Base-by-base conservation (phyloP, 1,284 basidiomycete species). In the Malassezia brasiliensis region DNA sequence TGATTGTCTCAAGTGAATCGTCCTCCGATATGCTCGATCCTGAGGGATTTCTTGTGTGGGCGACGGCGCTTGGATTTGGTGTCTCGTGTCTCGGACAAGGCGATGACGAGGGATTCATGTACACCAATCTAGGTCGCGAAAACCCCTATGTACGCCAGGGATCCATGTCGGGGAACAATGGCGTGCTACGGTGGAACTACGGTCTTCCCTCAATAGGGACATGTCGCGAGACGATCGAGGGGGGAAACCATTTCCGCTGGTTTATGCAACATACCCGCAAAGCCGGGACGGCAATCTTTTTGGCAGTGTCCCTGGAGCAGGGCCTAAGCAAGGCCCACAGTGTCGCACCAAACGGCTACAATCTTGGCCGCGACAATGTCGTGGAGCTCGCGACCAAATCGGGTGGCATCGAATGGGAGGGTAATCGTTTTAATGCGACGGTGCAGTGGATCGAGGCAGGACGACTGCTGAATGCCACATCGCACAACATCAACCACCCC, bases 211-310 rank as follows among this genome's bases (percentile, higher is more conserved):
- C 55, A 9, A 52, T 67, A 19, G 62, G 62, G 5, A 65, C 66
- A 3, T 72, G 71, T 51, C 60, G 56, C 62, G 89, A 96, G 76
- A 87, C 87, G 2, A 81, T 94, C 47, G 68, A 86, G 59, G 91
- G 91, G 11, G 91, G 91, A 5, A 83, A 87, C 66, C 91, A 96
- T 71, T 83, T 91, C 73, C 82, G 91, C 25, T 91, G 90, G 76
- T 96, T 88, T 87, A 75, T 80, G 1, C 90, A 94, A 76, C 79
- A 86, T 57, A 32, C 49, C 19, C 15, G 10, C 3, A 30, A 42
- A 15, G 30, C 20, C 5, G 86, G 85, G 0, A 76, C 78, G 3
- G 89, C 90, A 7, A 80, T 86, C 54, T 96, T 96, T 73, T 78
- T 94, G 77, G 90, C 87, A 44, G 69, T 61, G 2, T 68, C 65